Percentiles rank a stretch among this genome's conserved stretches.
Evolutionary conservation across 257 asterid genomes (phyloP).

Genomic region (Ballota nigra): DNA sequence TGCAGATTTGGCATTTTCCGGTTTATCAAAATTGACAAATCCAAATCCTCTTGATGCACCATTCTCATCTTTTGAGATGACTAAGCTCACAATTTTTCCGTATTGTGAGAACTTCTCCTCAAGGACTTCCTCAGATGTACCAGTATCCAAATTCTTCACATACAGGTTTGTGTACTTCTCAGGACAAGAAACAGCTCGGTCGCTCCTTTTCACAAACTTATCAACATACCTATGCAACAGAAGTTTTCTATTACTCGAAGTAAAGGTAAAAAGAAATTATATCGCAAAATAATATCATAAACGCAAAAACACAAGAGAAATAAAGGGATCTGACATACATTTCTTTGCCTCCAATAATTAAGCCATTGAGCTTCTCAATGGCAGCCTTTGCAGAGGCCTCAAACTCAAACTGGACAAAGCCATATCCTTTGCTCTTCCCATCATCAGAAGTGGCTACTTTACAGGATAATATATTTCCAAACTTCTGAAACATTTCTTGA

Average conservation of each 20-base stretch:
- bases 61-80: constrained; percentile 52
- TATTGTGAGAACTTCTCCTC: constrained; percentile 49
- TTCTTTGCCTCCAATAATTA: constrained; percentile 39
- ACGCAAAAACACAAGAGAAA: not conserved
- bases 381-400: constrained; percentile 51
- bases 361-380: constrained; percentile 51
- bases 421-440: constrained; percentile 65
- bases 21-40: constrained; percentile 61
- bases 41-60: constrained; percentile 82
- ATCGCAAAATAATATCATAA: constrained; percentile 1
- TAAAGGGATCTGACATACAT: constrained; percentile 32
- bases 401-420: constrained; percentile 58
- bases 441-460: constrained; percentile 49
- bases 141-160: constrained; percentile 61
- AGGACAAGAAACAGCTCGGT: constrained; percentile 30
- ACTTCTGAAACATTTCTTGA: constrained; percentile 53
- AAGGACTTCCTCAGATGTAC: constrained; percentile 52
- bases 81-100: constrained; percentile 54
- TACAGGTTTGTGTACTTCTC: constrained; percentile 58
- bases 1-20: constrained; percentile 61
- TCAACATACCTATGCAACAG: constrained; percentile 46
- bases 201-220: constrained; percentile 56
- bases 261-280: not conserved
- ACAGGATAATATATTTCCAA: constrained; percentile 48
- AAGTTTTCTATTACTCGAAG: not conserved